phyloP scores from a whole-genome alignment of 495 filamentous ascomycete genomes.

The Neurospora africana region DNA sequence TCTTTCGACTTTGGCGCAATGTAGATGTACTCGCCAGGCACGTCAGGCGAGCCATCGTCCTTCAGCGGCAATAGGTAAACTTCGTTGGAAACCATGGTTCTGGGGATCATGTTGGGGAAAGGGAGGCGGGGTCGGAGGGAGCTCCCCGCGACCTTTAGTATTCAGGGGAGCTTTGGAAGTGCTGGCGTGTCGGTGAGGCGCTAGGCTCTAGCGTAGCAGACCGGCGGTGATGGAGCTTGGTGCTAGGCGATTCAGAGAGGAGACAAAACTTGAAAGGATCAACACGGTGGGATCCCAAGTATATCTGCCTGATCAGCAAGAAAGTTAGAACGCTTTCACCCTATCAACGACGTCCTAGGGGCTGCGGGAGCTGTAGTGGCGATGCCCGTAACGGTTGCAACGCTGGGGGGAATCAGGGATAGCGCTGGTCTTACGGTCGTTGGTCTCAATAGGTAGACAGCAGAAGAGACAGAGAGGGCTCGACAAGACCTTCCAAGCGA shows the following conservation, averaged over 20 bases:
- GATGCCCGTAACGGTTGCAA: neutral
- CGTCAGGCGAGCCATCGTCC: conserved; percentile 84
- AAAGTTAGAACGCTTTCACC: neutral
- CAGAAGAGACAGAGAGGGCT: neutral
- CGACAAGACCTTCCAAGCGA: neutral
- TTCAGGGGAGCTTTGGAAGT: neutral
- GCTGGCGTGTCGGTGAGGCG: neutral
- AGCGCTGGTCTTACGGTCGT: neutral
- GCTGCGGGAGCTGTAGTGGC: neutral
- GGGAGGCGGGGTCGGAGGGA: neutral
- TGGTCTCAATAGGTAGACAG: neutral
- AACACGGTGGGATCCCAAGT: neutral
- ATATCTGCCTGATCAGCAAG: neutral
- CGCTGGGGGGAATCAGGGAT: neutral
- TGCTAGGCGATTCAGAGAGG: conserved; percentile 7
- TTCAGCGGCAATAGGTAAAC: conserved; percentile 83
- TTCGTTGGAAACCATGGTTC: conserved; percentile 46
- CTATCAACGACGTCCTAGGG: neutral
- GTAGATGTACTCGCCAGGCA: conserved; percentile 84
- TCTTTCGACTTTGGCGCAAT: conserved; percentile 63
- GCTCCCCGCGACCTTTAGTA: neutral
- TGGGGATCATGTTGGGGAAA: conserved; percentile 33
- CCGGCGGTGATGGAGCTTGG: neutral
- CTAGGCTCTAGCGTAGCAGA: neutral
- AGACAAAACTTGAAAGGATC: neutral